Conservation (phyloP, 257 asterid species). For the Plectranthus barbatus region DNA sequence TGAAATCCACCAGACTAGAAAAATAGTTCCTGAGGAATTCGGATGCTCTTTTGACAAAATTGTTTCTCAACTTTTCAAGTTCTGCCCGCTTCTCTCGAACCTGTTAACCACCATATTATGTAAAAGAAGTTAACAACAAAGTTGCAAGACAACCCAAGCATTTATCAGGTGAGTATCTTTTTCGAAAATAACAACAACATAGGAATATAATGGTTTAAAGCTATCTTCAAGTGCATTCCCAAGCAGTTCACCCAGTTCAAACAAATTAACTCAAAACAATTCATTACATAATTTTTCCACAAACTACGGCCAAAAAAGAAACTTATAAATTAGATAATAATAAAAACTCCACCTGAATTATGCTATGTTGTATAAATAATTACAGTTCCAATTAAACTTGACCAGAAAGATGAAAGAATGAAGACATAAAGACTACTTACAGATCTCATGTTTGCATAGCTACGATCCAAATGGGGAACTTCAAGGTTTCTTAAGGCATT, state of each 20-base stretch:
- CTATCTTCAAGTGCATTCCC: background rate
- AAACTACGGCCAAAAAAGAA: background rate
- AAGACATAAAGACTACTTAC: constrained; percentile 39
- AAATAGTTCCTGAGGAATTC: constrained; percentile 88
- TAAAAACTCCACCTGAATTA: constrained; percentile 3
- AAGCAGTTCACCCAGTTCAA: constrained; percentile 3
- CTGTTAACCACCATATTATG: constrained; percentile 31
- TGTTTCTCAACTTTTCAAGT: constrained; percentile 69
- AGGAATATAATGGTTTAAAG: constrained; percentile 11
- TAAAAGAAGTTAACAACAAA: constrained; percentile 14
- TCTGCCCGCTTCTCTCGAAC: constrained; percentile 93
- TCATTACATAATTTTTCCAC: background rate
- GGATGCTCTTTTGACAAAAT: constrained; percentile 87
- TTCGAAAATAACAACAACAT: constrained; percentile 40
- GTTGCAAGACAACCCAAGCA: background rate
- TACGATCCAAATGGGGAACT: constrained; percentile 70
- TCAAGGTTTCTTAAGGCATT: constrained; percentile 68
- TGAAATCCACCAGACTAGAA: constrained; percentile 96
- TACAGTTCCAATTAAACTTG: constrained; percentile 4
- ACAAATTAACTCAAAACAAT: background rate
- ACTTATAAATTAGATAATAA: constrained; percentile 6
- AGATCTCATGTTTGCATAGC: constrained; percentile 66
- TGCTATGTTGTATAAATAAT: background rate
- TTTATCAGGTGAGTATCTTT: background rate
- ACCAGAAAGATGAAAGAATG: background rate